These are phyloP conservation scores for Phyllosticta capitalensis DNA, from an alignment of 2,329 filamentous ascomycete species.

Conservation along the genomic window DNA sequence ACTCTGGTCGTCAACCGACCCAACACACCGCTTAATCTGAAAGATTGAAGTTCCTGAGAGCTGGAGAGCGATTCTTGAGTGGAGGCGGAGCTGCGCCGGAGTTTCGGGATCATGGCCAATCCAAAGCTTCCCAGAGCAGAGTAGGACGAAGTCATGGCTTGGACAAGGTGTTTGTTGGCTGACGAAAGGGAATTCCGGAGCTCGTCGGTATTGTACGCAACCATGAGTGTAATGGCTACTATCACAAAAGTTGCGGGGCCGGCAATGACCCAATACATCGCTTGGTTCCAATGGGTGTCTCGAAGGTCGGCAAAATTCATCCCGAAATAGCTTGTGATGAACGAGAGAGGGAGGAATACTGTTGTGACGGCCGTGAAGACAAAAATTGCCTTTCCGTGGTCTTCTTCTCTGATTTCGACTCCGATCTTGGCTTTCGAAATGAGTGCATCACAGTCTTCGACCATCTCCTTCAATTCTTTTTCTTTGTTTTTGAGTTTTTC, in stretches of 20 bases:
- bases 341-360: conserved; percentile 35
- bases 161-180: too few relatives aligned
- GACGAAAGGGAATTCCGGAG: not conserved
- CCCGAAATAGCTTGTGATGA: conserved; percentile 35
- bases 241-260: not conserved
- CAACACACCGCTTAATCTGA: too few relatives aligned
- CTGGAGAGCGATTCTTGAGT: too few relatives aligned
- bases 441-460: not conserved
- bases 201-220: not conserved
- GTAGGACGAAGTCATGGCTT: too few relatives aligned
- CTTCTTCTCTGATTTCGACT: conserved; percentile 37
- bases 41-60: too few relatives aligned
- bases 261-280: conserved; percentile 27
- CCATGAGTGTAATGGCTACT: not conserved
- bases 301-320: conserved; percentile 35
- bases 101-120: too few relatives aligned
- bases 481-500: not conserved
- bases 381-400: conserved; percentile 35
- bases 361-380: conserved; percentile 38
- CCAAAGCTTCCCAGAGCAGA: too few relatives aligned
- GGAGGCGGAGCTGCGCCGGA: too few relatives aligned
- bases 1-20: too few relatives aligned
- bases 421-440: not conserved
- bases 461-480: not conserved
- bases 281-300: conserved; percentile 29